phyloP scores from a whole-genome alignment of 2,329 filamentous ascomycete genomes.

The Talaromyces islandicus region DNA sequence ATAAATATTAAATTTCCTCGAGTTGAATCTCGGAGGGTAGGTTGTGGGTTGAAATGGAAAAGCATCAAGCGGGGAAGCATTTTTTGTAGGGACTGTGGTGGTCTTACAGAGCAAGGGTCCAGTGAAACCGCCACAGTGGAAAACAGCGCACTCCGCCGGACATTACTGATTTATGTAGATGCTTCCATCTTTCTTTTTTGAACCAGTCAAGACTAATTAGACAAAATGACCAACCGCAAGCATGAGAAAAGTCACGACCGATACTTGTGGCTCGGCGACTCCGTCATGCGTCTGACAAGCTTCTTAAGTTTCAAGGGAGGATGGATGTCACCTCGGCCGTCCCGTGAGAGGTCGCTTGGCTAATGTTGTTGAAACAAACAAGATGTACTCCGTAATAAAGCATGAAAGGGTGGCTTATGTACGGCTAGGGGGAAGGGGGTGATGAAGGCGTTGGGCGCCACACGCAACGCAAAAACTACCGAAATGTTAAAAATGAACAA shows the following conservation, averaged over 20 bases:
- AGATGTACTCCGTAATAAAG: neutral
- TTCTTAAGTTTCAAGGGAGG: neutral
- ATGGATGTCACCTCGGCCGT: neutral
- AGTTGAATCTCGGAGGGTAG: too few species aligned
- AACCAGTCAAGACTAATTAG: neutral
- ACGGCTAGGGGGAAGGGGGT: neutral
- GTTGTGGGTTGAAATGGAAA: too few species aligned
- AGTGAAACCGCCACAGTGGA: too few species aligned
- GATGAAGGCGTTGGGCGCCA: neutral
- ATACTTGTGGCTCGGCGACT: neutral
- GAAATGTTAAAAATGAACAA: neutral
- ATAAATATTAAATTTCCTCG: neutral
- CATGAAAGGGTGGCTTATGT: neutral
- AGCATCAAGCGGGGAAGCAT: too few species aligned
- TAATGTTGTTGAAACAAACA: neutral
- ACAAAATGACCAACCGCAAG: neutral
- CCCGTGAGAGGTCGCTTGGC: neutral
- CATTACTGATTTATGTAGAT: too few species aligned
- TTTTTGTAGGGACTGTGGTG: too few species aligned
- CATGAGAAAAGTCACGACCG: neutral
- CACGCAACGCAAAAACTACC: neutral
- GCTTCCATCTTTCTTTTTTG: too few species aligned
- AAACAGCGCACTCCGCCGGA: too few species aligned
- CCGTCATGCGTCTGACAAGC: neutral
- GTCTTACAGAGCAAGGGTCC: too few species aligned